Evolutionary conservation across 1,284 basidiomycete species (phyloP).

Genomic region (Malassezia yamatoensis): DNA sequence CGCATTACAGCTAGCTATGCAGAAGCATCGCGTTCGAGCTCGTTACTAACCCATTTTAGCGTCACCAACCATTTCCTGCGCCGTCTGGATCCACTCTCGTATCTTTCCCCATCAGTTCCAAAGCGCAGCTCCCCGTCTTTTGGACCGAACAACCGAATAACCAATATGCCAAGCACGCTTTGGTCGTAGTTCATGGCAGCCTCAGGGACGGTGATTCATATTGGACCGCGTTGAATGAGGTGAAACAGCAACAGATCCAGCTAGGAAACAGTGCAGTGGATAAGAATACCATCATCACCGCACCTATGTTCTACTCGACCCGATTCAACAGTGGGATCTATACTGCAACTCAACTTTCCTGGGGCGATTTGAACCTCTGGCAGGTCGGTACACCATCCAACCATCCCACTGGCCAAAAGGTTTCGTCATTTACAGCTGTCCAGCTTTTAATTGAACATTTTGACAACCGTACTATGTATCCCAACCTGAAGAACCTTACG

Average conservation of each 20-base stretch:
- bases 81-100: background rate
- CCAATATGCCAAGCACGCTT: constrained; percentile 5
- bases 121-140: constrained; percentile 1
- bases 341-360: constrained; percentile 18
- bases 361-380: constrained; percentile 36
- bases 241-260: constrained; percentile 16
- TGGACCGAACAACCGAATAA: background rate
- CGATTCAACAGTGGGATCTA: constrained; percentile 17
- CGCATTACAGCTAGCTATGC: background rate
- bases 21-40: background rate
- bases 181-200: constrained; percentile 35
- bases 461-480: constrained; percentile 18
- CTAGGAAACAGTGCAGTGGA: constrained; percentile 12
- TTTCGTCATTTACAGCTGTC: constrained; percentile 23
- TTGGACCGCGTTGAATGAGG: constrained; percentile 24
- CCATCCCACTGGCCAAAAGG: constrained; percentile 13
- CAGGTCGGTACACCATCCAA: constrained; percentile 22
- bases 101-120: background rate
- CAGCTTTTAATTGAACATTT: constrained; percentile 23
- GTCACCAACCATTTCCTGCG: background rate
- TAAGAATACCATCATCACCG: constrained; percentile 25
- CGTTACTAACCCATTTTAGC: constrained; percentile 1
- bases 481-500: constrained; percentile 31
- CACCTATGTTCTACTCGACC: constrained; percentile 33
- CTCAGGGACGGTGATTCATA: constrained; percentile 28